phyloP scores from a whole-genome alignment of 2,329 filamentous ascomycete species.

The Pseudofabraea citricarpa region DNA sequence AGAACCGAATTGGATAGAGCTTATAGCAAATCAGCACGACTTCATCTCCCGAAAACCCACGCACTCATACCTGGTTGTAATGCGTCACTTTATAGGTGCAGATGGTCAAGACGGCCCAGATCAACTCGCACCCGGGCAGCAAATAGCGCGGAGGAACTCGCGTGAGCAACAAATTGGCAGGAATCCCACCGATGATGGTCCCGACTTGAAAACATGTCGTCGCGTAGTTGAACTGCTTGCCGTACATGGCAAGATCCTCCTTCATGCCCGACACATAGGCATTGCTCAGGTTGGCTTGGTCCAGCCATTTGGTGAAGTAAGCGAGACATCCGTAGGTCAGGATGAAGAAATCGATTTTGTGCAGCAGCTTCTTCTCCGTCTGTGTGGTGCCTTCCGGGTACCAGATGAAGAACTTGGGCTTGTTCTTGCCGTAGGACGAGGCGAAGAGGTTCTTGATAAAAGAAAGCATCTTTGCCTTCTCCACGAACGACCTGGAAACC shows the following conservation, averaged over 20 bases:
- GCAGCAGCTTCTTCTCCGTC: slow-evolving; percentile 37
- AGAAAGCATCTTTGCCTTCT: background rate
- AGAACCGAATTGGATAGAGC: slow-evolving; percentile 42
- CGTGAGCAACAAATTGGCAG: slow-evolving; percentile 2
- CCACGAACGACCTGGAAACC: no score
- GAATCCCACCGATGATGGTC: slow-evolving; percentile 1
- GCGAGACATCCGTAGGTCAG: slow-evolving; percentile 36
- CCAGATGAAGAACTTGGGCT: slow-evolving; percentile 23
- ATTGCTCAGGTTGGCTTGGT: slow-evolving; percentile 24
- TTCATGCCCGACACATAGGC: slow-evolving; percentile 21
- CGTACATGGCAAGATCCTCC: slow-evolving; percentile 39
- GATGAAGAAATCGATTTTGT: slow-evolving; percentile 44
- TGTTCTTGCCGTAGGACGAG: slow-evolving; percentile 23
- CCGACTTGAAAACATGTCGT: slow-evolving; percentile 44
- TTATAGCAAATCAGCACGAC: slow-evolving; percentile 22
- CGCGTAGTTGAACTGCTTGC: slow-evolving; percentile 48
- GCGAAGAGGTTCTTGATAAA: slow-evolving; percentile 20
- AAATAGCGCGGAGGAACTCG: slow-evolving; percentile 14
- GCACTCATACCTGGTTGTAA: slow-evolving; percentile 19
- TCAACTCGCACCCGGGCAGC: slow-evolving; percentile 1
- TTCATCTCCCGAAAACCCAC: no score
- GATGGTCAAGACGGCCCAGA: slow-evolving; percentile 7
- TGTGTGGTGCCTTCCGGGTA: slow-evolving; percentile 29
- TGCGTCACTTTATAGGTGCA: slow-evolving; percentile 22
- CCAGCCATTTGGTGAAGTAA: slow-evolving; percentile 39